phyloP scores from a whole-genome alignment of 2,329 filamentous ascomycete genomes.

The Cladophialophora psammophila region DNA sequence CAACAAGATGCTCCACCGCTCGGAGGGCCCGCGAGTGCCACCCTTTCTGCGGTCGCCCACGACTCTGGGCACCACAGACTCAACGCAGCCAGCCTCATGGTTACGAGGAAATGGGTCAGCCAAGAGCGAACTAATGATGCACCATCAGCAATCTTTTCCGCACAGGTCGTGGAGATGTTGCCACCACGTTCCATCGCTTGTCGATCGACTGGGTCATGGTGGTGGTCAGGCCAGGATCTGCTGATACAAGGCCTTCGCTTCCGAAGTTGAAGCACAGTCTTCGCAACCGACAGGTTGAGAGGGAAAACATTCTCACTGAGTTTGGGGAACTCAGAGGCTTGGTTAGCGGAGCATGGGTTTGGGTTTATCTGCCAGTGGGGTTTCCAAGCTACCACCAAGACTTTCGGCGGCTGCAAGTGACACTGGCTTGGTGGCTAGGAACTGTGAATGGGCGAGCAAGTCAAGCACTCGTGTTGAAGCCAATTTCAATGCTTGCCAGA shows the following conservation, averaged over 20 bases:
- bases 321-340: not conserved
- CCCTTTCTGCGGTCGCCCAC: not conserved
- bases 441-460: not conserved
- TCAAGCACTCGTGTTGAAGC: slow-evolving; percentile 14
- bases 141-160: slow-evolving; percentile 14
- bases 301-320: slow-evolving; percentile 2
- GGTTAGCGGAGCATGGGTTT: not conserved
- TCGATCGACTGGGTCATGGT: slow-evolving; percentile 3
- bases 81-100: slow-evolving; percentile 2
- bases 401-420: slow-evolving; percentile 9
- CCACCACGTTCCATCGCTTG: slow-evolving; percentile 21
- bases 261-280: not conserved
- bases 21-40: slow-evolving; percentile 14
- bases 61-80: not conserved
- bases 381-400: slow-evolving; percentile 20
- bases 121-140: slow-evolving; percentile 22
- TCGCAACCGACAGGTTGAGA: slow-evolving; percentile 6
- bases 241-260: slow-evolving; percentile 5
- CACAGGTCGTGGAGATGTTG: slow-evolving; percentile 9
- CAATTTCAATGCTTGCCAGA: slow-evolving; percentile 10
- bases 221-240: not conserved
- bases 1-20: not conserved
- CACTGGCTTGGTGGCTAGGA: not conserved
- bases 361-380: slow-evolving; percentile 9
- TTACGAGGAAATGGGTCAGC: slow-evolving; percentile 9